A percentile compares a stretch with the other conserved stretches of the same genome.
These are phyloP conservation scores for Eimeria praecox DNA, from an alignment of 169 alveolate genomes.

Conservation along the genomic window DNA sequence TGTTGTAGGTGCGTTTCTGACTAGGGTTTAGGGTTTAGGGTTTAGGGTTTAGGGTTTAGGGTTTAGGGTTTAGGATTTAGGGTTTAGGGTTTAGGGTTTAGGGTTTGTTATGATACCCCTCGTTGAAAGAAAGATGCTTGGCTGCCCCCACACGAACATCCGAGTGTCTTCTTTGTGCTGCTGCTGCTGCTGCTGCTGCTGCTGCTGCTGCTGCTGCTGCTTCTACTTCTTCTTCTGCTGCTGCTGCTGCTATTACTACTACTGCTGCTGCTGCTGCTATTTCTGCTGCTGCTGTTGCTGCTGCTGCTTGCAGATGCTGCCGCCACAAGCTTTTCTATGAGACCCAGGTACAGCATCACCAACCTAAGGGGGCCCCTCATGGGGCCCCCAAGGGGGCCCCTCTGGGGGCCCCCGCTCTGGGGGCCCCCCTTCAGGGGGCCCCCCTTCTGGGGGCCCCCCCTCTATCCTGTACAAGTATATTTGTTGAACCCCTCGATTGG, in stretches of 20 bases:
- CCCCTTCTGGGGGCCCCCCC: neutral
- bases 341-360: neutral
- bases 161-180: no score
- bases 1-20: conserved; percentile 28
- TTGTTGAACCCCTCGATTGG: conserved; percentile 84
- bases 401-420: neutral
- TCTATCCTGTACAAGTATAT: conserved; percentile 85
- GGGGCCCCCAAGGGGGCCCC: neutral
- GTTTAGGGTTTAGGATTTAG: conserved; percentile 43
- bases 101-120: neutral
- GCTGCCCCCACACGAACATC: no score
- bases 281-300: conserved; percentile 26
- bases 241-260: neutral
- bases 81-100: conserved; percentile 56
- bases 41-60: conserved; percentile 57
- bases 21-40: conserved; percentile 45
- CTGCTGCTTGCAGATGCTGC: conserved; percentile 23
- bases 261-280: neutral
- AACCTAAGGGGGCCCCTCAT: neutral
- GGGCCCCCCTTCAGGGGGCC: neutral
- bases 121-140: no score
- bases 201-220: neutral
- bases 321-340: conserved; percentile 36
- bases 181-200: no score
- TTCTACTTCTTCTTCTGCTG: neutral